These are phyloP conservation scores for Heliamphora pulchella DNA, from an alignment of 179 eudicot genomes.

Conservation along the genomic window DNA sequence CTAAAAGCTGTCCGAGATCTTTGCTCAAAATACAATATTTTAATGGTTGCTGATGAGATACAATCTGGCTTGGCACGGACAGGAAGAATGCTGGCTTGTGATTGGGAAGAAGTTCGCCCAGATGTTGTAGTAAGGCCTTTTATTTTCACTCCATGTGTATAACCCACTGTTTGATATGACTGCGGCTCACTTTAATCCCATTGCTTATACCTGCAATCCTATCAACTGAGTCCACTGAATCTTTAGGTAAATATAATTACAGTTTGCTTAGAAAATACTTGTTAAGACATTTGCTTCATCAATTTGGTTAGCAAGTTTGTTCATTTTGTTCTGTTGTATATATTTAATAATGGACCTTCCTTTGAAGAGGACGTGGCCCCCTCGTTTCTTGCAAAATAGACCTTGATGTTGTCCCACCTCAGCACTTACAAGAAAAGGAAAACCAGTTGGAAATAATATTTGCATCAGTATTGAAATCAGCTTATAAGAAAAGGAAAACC, in stretches of 20 bases:
- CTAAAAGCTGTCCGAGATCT: constrained; percentile 78
- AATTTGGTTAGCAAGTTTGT: constrained; percentile 8
- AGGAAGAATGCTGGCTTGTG: constrained; percentile 85
- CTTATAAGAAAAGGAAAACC: too few relatives aligned
- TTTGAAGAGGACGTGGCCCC: too few relatives aligned
- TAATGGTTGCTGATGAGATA: constrained; percentile 98
- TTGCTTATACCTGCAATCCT: neutral
- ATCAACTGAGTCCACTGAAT: neutral
- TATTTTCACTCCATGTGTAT: neutral
- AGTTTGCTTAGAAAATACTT: neutral
- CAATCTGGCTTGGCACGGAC: constrained; percentile 94
- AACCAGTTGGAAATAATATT: too few relatives aligned
- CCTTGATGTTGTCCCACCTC: too few relatives aligned
- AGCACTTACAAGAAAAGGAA: too few relatives aligned
- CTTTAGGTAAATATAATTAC: neutral
- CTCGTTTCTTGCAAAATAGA: too few relatives aligned
- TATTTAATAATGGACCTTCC: too few relatives aligned
- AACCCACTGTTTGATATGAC: neutral
- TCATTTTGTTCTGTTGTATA: neutral
- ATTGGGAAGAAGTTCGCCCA: constrained; percentile 92
- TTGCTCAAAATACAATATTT: constrained; percentile 56
- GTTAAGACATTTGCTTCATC: neutral
- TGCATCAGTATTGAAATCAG: too few relatives aligned
- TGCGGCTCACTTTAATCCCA: neutral
- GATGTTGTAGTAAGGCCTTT: constrained; percentile 71